A percentile compares a stretch with the other conserved stretches of the same genome.
Evolutionary conservation across 495 filamentous ascomycete species (phyloP).

Genomic region (Schizothecium vesticola): DNA sequence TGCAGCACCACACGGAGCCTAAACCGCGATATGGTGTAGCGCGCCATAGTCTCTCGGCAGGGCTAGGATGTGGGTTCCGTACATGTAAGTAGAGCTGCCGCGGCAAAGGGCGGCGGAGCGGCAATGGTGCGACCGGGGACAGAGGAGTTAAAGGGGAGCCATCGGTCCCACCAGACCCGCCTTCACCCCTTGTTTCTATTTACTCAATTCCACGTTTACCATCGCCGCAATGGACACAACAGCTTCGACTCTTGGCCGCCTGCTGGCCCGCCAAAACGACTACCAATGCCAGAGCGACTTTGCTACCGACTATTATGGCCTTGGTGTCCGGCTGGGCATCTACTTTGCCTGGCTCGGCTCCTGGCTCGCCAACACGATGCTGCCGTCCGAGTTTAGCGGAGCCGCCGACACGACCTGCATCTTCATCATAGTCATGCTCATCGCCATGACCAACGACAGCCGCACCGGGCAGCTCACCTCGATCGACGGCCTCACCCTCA

Average conservation of each 20-base stretch:
- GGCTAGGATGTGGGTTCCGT: not conserved
- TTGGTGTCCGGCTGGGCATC: constrained; percentile 26
- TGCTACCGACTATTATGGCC: constrained; percentile 25
- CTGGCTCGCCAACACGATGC: constrained; percentile 23
- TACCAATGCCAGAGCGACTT: constrained; percentile 15
- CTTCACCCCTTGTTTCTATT: not conserved
- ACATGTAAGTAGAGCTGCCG: not conserved
- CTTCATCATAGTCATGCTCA: constrained; percentile 24
- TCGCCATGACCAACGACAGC: constrained; percentile 22
- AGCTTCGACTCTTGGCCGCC: not conserved
- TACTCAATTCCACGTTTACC: not conserved
- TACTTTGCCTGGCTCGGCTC: constrained; percentile 26
- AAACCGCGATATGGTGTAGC: not conserved
- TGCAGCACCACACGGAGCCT: not conserved
- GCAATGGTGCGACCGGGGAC: not conserved
- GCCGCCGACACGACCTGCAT: constrained; percentile 24
- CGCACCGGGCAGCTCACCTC: constrained; percentile 9
- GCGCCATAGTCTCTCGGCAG: not conserved
- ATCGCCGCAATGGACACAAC: not conserved
- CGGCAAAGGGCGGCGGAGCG: not conserved
- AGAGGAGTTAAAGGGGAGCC: not conserved
- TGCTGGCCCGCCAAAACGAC: not conserved
- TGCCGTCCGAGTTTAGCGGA: constrained; percentile 19
- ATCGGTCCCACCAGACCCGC: not conserved
- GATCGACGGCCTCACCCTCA: constrained; percentile 24